Evolutionary conservation across 148 eudicot species (phyloP).

Genomic region (Pouteria glomerata): DNA sequence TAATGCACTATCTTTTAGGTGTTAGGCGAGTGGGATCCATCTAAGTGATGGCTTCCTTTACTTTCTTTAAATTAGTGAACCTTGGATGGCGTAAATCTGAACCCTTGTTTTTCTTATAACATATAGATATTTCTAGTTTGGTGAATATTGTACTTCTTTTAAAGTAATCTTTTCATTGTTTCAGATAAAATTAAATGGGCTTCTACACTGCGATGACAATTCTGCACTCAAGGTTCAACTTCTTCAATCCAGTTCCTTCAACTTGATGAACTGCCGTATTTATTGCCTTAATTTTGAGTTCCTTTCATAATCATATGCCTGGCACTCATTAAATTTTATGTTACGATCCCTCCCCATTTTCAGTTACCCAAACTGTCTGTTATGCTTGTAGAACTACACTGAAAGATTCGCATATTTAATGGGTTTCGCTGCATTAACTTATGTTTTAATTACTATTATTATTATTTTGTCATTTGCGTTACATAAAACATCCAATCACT

Average conservation of each 20-base stretch:
- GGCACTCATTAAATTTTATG: too few species aligned
- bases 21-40: too few species aligned
- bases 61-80: background rate
- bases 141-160: background rate
- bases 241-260: background rate
- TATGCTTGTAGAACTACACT: too few species aligned
- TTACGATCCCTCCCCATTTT: too few species aligned
- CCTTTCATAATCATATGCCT: background rate
- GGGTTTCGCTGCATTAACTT: too few species aligned
- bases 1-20: too few species aligned
- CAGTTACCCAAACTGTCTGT: too few species aligned
- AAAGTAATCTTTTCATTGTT: conserved; percentile 5
- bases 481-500: too few species aligned
- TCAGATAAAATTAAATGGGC: conserved; percentile 90
- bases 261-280: background rate
- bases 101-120: background rate
- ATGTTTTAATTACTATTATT: too few species aligned
- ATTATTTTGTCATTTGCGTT: too few species aligned
- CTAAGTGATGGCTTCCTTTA: too few species aligned
- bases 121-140: background rate
- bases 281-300: background rate
- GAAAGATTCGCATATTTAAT: too few species aligned
- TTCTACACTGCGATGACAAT: conserved; percentile 80
- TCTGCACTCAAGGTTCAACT: conserved; percentile 81
- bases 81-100: background rate